phyloP scores from a whole-genome alignment of 495 filamentous ascomycete species.

The Cudoniella acicularis region DNA sequence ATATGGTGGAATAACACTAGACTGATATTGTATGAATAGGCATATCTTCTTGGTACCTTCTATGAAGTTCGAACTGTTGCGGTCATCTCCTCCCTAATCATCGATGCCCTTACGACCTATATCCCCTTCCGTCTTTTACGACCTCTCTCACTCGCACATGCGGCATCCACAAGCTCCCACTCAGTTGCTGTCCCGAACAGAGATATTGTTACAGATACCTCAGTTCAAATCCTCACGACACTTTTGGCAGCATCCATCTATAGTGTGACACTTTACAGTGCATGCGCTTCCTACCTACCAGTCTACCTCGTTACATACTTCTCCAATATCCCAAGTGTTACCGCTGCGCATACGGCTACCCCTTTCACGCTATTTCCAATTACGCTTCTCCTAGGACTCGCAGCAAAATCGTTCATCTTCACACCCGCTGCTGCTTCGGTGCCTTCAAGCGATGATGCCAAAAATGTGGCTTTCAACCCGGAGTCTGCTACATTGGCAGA shows the following conservation, averaged over 20 bases:
- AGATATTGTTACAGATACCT: conserved; percentile 62
- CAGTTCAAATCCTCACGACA: conserved; percentile 59
- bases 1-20: neutral
- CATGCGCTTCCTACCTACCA: conserved; percentile 63
- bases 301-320: conserved; percentile 66
- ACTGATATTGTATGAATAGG: conserved; percentile 2
- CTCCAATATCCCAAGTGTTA: conserved; percentile 59
- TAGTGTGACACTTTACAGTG: conserved; percentile 58
- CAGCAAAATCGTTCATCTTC: conserved; percentile 71
- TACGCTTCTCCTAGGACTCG: conserved; percentile 53
- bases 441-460: conserved; percentile 8
- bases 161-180: conserved; percentile 42
- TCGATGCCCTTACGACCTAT: conserved; percentile 62
- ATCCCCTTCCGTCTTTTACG: conserved; percentile 71
- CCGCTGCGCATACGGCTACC: conserved; percentile 55
- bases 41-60: conserved; percentile 62
- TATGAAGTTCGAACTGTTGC: conserved; percentile 60
- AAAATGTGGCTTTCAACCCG: conserved; percentile 43
- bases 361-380: conserved; percentile 55
- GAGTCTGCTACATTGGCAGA: conserved; percentile 48
- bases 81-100: conserved; percentile 49
- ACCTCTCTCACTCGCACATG: conserved; percentile 57
- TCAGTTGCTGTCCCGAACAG: conserved; percentile 52
- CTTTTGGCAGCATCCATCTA: conserved; percentile 66
- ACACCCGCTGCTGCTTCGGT: conserved; percentile 57